These are phyloP conservation scores for Aegilops umbellulata DNA, from an alignment of 176 grass and related monocot species.

Conservation along the genomic window DNA sequence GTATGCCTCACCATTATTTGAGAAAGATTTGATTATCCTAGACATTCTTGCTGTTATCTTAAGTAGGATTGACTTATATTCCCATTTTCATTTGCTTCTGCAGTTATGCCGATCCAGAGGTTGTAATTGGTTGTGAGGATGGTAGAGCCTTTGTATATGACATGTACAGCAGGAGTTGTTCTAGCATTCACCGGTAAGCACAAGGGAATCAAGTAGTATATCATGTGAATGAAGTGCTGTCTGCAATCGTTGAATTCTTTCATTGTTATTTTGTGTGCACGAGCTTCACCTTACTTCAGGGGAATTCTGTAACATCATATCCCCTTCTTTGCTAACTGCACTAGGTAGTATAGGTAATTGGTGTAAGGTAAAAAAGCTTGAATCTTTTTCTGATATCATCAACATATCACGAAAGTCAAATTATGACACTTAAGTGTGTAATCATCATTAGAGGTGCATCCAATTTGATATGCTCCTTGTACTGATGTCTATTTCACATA, in stretches of 20 bases:
- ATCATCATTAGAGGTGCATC: neutral
- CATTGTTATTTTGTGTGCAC: neutral
- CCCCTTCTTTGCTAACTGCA: neutral
- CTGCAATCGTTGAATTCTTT: neutral
- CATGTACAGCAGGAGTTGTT: conserved; percentile 92
- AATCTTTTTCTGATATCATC: neutral
- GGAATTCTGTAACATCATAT: neutral
- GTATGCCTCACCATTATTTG: neutral
- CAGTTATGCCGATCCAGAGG: conserved; percentile 83
- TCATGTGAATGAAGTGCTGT: conserved; percentile 3
- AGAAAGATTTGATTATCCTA: conserved; percentile 3
- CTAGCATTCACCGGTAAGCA: conserved; percentile 71
- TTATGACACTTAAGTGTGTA: neutral
- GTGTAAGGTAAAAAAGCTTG: neutral
- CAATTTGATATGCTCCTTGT: neutral
- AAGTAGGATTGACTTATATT: conserved; percentile 5
- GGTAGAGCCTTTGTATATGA: conserved; percentile 85
- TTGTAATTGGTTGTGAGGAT: conserved; percentile 93
- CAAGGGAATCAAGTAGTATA: neutral
- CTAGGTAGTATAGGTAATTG: neutral
- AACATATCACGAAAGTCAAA: neutral
- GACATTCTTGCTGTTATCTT: conserved; percentile 7
- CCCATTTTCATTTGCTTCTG: conserved; percentile 33
- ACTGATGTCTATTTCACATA: conserved; percentile 15
- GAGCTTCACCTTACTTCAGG: neutral